Evolutionary conservation across 805 yeast species (phyloP), one percentile per base, ranked within the genome.

Genomic region (Ogataea zsoltii): DNA sequence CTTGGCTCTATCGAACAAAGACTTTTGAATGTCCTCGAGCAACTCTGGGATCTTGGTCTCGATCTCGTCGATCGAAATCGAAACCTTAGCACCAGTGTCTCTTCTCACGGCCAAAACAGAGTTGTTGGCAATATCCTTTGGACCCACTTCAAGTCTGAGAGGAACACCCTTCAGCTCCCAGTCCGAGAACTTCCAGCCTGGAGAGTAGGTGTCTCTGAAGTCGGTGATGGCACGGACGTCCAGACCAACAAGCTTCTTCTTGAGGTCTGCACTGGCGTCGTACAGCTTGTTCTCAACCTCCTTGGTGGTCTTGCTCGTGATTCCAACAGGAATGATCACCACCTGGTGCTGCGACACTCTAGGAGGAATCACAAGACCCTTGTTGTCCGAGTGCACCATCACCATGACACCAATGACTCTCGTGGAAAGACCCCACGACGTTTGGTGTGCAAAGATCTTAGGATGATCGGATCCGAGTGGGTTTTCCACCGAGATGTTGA

Each of bases 401-500:
- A 89, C 90, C 98, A 94, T 94, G 57, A 95, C 99, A 78, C 99
- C 99, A 66, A 94, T 91, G 55, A 87, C 94, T 74, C 99, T 88
- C 48, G 99, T 94, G 39, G 97, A 91, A 59, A 94, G 75, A 72
- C 99, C 99, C 99, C 99, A 94, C 11, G 97, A 91, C 77, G 95
- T 94, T 75, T 94, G 99, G 81, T 83, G 89, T 28, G 94, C 97
- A 59, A 74, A 81, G 41, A 91, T 74, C 73, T 89, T 87, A 63
- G 94, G 95, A 65, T 85, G 82, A 50, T 88, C 95, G 10, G 75
- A 60, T 42, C 96, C 96, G 49, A 85, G 86, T 56, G 99, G 99
- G 69, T 89, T 88, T 73, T 94, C 99, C 41, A 95, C 99, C 32
- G 85, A 73, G 56, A 94, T 89, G 73, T 88, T 85, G 74, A 94